Evolutionary conservation across 805 yeast genomes (phyloP).

Genomic region (Suhomyces xylopsoci): DNA sequence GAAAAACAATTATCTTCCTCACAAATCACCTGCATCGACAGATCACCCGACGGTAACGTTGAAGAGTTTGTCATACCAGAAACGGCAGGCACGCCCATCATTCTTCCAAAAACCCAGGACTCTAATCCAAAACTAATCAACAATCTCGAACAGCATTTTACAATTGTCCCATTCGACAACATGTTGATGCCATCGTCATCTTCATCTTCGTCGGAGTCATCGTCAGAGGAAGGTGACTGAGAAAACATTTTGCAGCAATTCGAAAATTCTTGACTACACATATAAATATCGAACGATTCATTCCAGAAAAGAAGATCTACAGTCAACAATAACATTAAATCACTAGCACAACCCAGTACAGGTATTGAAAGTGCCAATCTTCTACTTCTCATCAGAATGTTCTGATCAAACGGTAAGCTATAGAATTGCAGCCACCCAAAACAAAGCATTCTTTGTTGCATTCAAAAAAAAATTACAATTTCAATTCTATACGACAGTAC

Average conservation of each 20-base stretch:
- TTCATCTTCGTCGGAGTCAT: conserved; percentile 10
- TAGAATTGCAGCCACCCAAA: conserved; percentile 27
- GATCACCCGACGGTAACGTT: neutral
- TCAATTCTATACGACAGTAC: neutral
- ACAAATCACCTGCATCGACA: conserved; percentile 3
- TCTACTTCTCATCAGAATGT: neutral
- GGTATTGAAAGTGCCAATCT: conserved; percentile 1
- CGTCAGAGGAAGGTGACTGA: neutral
- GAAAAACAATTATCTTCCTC: conserved; percentile 8
- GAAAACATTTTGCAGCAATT: neutral
- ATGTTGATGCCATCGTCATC: conserved; percentile 11
- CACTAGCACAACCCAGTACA: conserved; percentile 2
- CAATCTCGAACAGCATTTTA: neutral
- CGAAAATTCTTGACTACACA: neutral
- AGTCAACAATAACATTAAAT: neutral
- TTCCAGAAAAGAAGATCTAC: neutral
- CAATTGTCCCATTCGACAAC: conserved; percentile 7
- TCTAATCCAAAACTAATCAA: neutral
- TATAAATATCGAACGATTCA: neutral
- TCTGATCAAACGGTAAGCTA: conserved; percentile 7
- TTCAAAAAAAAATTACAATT: neutral
- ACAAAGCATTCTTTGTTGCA: neutral
- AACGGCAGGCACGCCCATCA: neutral
- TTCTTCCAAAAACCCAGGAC: neutral
- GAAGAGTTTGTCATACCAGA: neutral